These are phyloP conservation scores for Lentinula guzmanii DNA, from an alignment of 768 basidiomycete genomes.

Conservation along the genomic window DNA sequence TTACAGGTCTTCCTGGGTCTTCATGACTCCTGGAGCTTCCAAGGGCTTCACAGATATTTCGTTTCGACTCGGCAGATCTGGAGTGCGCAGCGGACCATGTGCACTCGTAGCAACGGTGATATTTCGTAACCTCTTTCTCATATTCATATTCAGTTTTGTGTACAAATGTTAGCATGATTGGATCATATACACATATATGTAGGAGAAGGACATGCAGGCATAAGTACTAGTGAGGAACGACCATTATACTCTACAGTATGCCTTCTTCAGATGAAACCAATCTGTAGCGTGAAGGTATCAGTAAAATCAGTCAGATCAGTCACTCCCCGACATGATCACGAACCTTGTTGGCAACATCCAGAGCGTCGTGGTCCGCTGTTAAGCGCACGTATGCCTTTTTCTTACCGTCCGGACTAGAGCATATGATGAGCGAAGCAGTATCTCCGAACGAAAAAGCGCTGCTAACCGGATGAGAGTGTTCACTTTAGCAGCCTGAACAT, in stretches of 20 bases:
- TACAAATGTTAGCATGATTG: not conserved
- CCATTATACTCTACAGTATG: not conserved
- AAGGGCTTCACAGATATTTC: too few relatives aligned
- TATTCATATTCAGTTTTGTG: too few relatives aligned
- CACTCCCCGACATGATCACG: conserved; percentile 8
- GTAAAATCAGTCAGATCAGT: not conserved
- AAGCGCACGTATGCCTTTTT: conserved; percentile 99
- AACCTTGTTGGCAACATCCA: conserved; percentile 98
- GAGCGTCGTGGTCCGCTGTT: conserved; percentile 91
- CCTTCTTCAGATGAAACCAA: conserved; percentile 83
- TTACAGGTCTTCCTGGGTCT: too few relatives aligned
- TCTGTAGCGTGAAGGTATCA: conserved; percentile 36
- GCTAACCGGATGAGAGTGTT: conserved; percentile 96
- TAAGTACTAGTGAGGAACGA: not conserved
- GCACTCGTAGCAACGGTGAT: not conserved
- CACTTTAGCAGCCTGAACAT: conserved; percentile 92
- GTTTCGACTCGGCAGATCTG: too few relatives aligned
- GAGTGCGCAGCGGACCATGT: not conserved
- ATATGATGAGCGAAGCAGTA: not conserved
- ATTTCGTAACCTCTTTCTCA: too few relatives aligned
- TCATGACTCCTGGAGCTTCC: too few relatives aligned
- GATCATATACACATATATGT: not conserved
- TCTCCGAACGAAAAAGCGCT: not conserved
- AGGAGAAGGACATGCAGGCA: not conserved
- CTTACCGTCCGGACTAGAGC: conserved; percentile 87